A percentile compares a stretch with the other conserved stretches of the same genome.
Evolutionary conservation across 1,284 basidiomycete species (phyloP).

Genomic region (Ustilago trichophora): DNA sequence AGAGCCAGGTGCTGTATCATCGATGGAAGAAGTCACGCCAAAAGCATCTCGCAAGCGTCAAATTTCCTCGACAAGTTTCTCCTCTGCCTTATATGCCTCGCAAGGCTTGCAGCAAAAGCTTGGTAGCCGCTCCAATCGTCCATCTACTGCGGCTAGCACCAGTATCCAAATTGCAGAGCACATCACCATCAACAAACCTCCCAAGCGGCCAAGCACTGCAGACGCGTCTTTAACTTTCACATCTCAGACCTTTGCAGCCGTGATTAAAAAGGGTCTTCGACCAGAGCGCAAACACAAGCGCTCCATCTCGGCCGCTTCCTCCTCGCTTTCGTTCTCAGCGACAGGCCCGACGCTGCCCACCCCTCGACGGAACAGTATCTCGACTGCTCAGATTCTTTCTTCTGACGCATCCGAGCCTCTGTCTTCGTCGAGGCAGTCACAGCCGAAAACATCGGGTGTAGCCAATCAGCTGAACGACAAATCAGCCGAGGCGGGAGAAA

Average conservation of each 20-base stretch:
- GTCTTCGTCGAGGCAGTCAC: not conserved
- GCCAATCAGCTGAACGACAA: too few species aligned
- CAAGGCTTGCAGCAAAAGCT: slow-evolving; percentile 1
- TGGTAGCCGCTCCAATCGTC: not conserved
- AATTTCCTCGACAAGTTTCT: slow-evolving; percentile 7
- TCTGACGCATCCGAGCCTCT: not conserved
- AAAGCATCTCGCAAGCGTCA: slow-evolving; percentile 19
- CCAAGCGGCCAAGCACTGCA: not conserved
- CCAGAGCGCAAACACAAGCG: slow-evolving; percentile 9
- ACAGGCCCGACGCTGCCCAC: not conserved
- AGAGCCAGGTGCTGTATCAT: not conserved
- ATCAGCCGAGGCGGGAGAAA: too few species aligned
- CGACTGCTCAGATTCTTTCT: slow-evolving; percentile 5
- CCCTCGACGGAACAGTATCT: slow-evolving; percentile 12
- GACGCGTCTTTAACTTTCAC: not conserved
- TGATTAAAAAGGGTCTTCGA: not conserved
- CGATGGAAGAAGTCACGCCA: slow-evolving; percentile 8
- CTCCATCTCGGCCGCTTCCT: slow-evolving; percentile 21
- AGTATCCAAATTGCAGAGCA: not conserved
- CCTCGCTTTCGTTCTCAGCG: slow-evolving; percentile 13
- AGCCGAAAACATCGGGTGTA: too few species aligned
- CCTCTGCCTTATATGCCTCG: slow-evolving; percentile 1
- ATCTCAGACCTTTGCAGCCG: not conserved
- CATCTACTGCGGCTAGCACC: not conserved
- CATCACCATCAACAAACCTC: not conserved